These are phyloP conservation scores for Leptosphaerulina australis DNA, from an alignment of 2,329 filamentous ascomycete species.

Conservation along the genomic window DNA sequence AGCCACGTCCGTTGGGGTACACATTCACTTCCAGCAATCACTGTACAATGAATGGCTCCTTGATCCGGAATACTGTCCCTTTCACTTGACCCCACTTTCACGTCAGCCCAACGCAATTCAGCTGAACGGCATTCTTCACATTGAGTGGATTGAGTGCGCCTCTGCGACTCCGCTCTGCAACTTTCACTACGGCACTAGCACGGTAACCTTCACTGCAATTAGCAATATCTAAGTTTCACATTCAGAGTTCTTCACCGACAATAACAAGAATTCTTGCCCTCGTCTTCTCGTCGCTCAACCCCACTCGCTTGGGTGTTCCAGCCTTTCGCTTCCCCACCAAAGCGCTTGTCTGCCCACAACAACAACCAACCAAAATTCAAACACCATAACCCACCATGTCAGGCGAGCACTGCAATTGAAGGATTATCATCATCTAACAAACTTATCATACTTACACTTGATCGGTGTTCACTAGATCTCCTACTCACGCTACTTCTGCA, in stretches of 20 bases:
- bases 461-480: constrained; percentile 3
- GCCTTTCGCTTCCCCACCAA: constrained; percentile 19
- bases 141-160: constrained; percentile 8
- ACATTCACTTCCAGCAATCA: constrained; percentile 17
- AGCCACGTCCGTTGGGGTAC: constrained; percentile 32
- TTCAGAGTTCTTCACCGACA: constrained; percentile 18
- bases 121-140: constrained; percentile 17
- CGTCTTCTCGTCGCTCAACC: constrained; percentile 4
- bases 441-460: constrained; percentile 8
- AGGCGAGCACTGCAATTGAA: constrained; percentile 15
- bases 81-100: constrained; percentile 19
- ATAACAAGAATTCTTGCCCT: constrained; percentile 1
- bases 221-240: constrained; percentile 12
- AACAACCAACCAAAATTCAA: constrained; percentile 13
- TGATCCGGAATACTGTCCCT: constrained; percentile 26
- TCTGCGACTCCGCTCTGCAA: constrained; percentile 15
- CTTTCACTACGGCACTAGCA: constrained; percentile 10
- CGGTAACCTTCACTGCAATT: constrained; percentile 11
- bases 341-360: constrained; percentile 14
- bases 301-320: constrained; percentile 15
- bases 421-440: constrained; percentile 13
- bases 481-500: constrained; percentile 9
- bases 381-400: not conserved
- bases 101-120: constrained; percentile 30
- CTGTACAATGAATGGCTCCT: not conserved